A percentile compares a stretch with the other conserved stretches of the same genome.
These are phyloP conservation scores for Bruguiera parviflora DNA, from an alignment of 345 rosid genomes.

Conservation along the genomic window DNA sequence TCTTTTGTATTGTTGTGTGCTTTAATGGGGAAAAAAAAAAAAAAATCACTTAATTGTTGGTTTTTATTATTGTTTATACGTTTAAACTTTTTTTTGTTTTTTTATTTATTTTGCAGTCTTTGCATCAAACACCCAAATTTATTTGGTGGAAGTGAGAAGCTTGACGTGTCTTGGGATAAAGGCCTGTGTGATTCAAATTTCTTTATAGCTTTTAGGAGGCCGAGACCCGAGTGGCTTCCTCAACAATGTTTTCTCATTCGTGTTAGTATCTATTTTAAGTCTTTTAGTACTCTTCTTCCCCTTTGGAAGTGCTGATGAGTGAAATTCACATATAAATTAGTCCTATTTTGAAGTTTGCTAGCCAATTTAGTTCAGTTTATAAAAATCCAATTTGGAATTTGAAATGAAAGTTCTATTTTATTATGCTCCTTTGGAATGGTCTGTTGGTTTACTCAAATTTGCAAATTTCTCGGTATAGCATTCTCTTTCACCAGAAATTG, in stretches of 20 bases:
- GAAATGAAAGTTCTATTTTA: constrained; percentile 4
- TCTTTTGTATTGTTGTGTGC: too few relatives aligned
- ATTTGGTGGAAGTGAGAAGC: constrained; percentile 99
- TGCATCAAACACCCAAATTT: constrained; percentile 90
- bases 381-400: background rate
- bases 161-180: constrained; percentile 90
- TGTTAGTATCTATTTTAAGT: constrained; percentile 31
- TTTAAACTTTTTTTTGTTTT: constrained; percentile 17
- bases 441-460: constrained; percentile 6
- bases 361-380: background rate
- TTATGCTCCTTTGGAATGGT: background rate
- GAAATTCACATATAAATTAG: background rate
- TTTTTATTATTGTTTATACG: too few relatives aligned
- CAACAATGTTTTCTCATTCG: constrained; percentile 83
- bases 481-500: constrained; percentile 87
- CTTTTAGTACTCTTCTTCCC: background rate
- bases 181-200: constrained; percentile 86
- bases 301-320: too few relatives aligned
- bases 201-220: constrained; percentile 80
- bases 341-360: background rate
- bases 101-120: constrained; percentile 52
- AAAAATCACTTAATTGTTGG: too few relatives aligned
- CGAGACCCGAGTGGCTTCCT: constrained; percentile 87
- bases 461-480: constrained; percentile 48
- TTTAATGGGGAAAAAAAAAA: too few relatives aligned